These are phyloP conservation scores for Phialocephala sp. DNA, from an alignment of 2,329 filamentous ascomycete species.

Conservation along the genomic window DNA sequence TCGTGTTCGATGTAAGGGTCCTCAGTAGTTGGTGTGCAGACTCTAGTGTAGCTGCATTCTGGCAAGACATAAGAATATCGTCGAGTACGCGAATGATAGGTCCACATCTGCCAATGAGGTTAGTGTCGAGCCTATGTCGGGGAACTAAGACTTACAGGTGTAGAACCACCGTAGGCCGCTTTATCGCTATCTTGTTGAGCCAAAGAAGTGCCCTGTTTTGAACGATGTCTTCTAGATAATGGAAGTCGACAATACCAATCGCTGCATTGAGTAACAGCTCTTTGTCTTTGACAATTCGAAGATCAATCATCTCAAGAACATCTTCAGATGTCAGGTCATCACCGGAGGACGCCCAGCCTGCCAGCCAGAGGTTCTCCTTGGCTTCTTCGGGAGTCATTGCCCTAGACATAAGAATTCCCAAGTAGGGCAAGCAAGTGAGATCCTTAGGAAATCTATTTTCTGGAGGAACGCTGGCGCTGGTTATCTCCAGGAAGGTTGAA, in stretches of 20 bases:
- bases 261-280: slow-evolving; percentile 67
- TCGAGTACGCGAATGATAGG: slow-evolving; percentile 64
- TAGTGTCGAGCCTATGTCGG: too few species aligned
- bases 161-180: slow-evolving; percentile 61
- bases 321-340: slow-evolving; percentile 48
- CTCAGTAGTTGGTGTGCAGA: slow-evolving; percentile 65
- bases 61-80: slow-evolving; percentile 63
- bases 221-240: slow-evolving; percentile 65
- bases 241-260: slow-evolving; percentile 70
- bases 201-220: slow-evolving; percentile 64
- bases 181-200: slow-evolving; percentile 61
- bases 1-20: slow-evolving; percentile 60
- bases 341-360: slow-evolving; percentile 55
- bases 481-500: slow-evolving; percentile 64
- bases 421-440: slow-evolving; percentile 55
- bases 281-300: slow-evolving; percentile 59
- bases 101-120: slow-evolving; percentile 51
- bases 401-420: slow-evolving; percentile 63
- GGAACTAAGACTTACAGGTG: slow-evolving; percentile 56
- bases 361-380: slow-evolving; percentile 66
- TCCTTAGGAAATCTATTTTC: slow-evolving; percentile 40
- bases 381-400: slow-evolving; percentile 63
- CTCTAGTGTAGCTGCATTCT: slow-evolving; percentile 63
- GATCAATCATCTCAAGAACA: slow-evolving; percentile 50
- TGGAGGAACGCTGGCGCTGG: slow-evolving; percentile 42